A percentile compares a stretch with the other conserved stretches of the same genome.
phyloP scores from a whole-genome alignment of 1,284 basidiomycete species.

The Boletus nobilissimus region DNA sequence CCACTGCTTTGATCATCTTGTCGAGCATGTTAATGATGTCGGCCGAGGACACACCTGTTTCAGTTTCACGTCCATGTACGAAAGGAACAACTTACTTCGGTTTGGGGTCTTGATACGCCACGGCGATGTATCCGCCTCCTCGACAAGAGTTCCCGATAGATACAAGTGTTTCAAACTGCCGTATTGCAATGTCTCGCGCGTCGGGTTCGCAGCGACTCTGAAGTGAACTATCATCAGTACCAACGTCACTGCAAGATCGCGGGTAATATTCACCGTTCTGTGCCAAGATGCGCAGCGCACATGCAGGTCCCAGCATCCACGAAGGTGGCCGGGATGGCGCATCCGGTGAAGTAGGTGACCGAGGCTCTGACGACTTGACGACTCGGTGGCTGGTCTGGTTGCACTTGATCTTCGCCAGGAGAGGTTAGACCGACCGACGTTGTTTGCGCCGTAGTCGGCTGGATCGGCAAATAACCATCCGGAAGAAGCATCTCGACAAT shows the following conservation, averaged over 20 bases:
- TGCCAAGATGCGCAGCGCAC: conserved; percentile 33
- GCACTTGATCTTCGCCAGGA: neutral
- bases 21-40: conserved; percentile 34
- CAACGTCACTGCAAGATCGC: neutral
- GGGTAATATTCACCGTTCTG: conserved; percentile 26
- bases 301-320: conserved; percentile 41
- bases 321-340: neutral
- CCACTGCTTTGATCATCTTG: conserved; percentile 35
- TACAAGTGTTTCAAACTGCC: neutral
- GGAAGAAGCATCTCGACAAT: conserved; percentile 39
- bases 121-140: conserved; percentile 18
- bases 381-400: neutral
- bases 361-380: neutral
- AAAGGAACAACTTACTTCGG: conserved; percentile 11
- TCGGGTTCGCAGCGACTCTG: conserved; percentile 27
- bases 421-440: neutral
- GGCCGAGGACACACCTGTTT: conserved; percentile 9
- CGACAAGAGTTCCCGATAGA: conserved; percentile 17
- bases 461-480: conserved; percentile 12
- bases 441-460: neutral
- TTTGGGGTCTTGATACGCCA: conserved; percentile 35
- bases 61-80: neutral
- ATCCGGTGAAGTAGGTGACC: neutral
- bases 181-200: neutral
- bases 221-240: conserved; percentile 1